phyloP scores from a whole-genome alignment of 352 stramenopile species.

The Thraustochytrium sp. region DNA sequence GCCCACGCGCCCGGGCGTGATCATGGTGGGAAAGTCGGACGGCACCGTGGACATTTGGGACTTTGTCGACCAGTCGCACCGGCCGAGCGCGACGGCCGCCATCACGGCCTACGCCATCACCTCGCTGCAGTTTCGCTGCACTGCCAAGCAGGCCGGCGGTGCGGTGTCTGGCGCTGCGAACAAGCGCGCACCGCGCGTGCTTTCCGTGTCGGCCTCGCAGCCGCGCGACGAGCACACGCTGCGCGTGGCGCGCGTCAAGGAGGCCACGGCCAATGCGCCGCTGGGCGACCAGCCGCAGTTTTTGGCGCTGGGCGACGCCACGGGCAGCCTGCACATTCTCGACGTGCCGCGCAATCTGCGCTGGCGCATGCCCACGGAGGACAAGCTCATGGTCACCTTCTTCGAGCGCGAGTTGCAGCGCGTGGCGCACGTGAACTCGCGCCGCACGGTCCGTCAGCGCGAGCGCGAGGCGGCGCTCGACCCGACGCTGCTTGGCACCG shows the following conservation, averaged over 20 bases:
- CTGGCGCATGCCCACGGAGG: conserved; percentile 69
- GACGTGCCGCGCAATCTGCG: conserved; percentile 78
- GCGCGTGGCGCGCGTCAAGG: conserved; percentile 50
- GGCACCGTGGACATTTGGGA: conserved; percentile 86
- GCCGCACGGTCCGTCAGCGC: background rate
- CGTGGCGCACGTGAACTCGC: background rate
- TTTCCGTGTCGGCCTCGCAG: background rate
- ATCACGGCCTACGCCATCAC: conserved; percentile 76
- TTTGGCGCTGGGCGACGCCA: conserved; percentile 78
- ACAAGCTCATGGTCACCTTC: conserved; percentile 70
- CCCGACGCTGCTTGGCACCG: background rate
- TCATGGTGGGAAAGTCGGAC: conserved; percentile 78
- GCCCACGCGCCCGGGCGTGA: conserved; percentile 71
- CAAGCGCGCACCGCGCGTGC: no score
- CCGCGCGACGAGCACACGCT: background rate
- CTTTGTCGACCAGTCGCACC: conserved; percentile 81
- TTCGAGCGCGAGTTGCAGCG: conserved; percentile 74
- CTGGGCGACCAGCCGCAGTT: conserved; percentile 71
- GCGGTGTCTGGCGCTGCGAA: background rate
- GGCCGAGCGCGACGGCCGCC: conserved; percentile 65
- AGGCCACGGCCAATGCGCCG: conserved; percentile 44
- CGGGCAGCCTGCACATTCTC: conserved; percentile 83
- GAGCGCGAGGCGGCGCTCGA: background rate
- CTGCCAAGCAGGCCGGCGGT: background rate
- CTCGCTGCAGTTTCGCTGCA: conserved; percentile 66